phyloP scores from a whole-genome alignment of 2,329 filamentous ascomycete species.

The Ophiocordyceps camponoti-rufipedis region DNA sequence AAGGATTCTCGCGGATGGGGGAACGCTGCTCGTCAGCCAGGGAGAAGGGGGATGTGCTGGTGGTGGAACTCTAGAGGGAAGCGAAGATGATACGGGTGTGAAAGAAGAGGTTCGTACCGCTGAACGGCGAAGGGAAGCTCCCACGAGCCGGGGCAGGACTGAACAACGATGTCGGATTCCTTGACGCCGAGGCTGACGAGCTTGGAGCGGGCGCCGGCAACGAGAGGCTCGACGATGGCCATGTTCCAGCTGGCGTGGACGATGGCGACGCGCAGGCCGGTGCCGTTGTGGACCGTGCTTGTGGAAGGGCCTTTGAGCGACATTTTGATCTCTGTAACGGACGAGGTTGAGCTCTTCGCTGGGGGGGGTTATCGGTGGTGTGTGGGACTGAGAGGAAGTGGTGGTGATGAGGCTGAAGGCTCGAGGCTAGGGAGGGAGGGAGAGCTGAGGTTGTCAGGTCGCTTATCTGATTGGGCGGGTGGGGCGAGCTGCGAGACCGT shows the following conservation, averaged over 20 bases:
- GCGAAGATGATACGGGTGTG: no score
- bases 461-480: background rate
- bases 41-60: no score
- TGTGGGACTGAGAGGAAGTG: background rate
- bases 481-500: background rate
- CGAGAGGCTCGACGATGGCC: constrained; percentile 68
- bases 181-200: constrained; percentile 65
- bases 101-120: constrained; percentile 31
- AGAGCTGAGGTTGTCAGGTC: background rate
- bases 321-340: constrained; percentile 10
- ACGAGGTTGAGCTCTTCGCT: background rate
- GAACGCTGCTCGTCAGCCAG: background rate
- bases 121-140: constrained; percentile 85
- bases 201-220: constrained; percentile 62
- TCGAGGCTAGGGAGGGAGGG: background rate
- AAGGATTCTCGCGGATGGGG: background rate
- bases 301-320: constrained; percentile 35
- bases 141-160: constrained; percentile 86
- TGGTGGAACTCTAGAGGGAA: no score
- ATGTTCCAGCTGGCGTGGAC: constrained; percentile 93
- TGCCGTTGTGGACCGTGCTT: constrained; percentile 44
- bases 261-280: constrained; percentile 74
- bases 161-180: constrained; percentile 71
- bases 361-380: background rate
- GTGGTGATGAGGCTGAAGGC: background rate